These are phyloP conservation scores for Trapa bicornis DNA, from an alignment of 345 rosid species.

Conservation along the genomic window DNA sequence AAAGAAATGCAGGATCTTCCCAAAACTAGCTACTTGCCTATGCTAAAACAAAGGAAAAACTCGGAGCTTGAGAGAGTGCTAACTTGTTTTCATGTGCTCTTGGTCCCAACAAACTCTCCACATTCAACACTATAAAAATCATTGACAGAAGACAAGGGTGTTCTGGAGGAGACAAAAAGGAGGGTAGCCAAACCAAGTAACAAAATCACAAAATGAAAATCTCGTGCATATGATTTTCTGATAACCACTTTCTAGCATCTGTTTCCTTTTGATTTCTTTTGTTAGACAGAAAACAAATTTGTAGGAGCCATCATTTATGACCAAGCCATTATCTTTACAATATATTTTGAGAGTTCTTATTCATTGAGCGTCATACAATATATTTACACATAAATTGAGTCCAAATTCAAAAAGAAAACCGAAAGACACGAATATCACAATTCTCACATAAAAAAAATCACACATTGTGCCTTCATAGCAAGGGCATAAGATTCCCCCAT, in stretches of 20 bases:
- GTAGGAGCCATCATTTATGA: not conserved
- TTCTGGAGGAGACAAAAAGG: not conserved
- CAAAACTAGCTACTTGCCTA: not conserved
- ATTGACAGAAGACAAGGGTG: not conserved
- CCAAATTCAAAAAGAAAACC: not conserved
- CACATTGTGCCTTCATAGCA: not conserved
- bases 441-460: not conserved
- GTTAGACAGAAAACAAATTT: not conserved
- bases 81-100: not conserved
- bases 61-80: not conserved
- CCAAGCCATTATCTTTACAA: not conserved
- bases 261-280: not conserved
- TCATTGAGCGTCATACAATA: too few species aligned
- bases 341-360: too few species aligned
- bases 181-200: not conserved
- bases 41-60: not conserved
- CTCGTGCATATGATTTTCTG: not conserved
- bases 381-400: too few species aligned
- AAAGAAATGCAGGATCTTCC: not conserved
- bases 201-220: not conserved
- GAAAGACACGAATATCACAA: not conserved
- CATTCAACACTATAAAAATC: not conserved
- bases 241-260: not conserved
- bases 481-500: not conserved
- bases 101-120: not conserved